Conservation (phyloP, 495 filamentous ascomycete genomes). For the Trichodelitschia bisporula region DNA sequence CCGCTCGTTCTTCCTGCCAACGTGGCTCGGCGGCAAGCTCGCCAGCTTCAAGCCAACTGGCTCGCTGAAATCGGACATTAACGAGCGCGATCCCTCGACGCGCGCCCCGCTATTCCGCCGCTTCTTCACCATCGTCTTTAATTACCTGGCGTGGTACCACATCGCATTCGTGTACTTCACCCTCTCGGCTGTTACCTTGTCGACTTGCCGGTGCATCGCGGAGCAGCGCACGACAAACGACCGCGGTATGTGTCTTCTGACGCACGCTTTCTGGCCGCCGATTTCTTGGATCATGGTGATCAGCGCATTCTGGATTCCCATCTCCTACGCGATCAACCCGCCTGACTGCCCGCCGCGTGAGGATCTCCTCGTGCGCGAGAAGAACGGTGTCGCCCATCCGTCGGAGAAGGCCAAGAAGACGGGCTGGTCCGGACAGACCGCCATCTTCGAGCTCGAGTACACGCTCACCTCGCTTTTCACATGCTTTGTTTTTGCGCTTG, state of each 20-base stretch:
- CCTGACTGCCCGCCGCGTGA: slow-evolving; percentile 21
- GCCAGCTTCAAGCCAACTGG: slow-evolving; percentile 4
- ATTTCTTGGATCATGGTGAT: slow-evolving; percentile 13
- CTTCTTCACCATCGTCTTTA: background rate
- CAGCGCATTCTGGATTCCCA: slow-evolving; percentile 18
- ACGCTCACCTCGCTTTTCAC: slow-evolving; percentile 17
- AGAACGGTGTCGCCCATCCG: slow-evolving; percentile 22
- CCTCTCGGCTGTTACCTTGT: slow-evolving; percentile 16
- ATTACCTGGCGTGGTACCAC: slow-evolving; percentile 1
- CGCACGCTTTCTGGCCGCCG: slow-evolving; percentile 25
- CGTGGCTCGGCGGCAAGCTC: slow-evolving; percentile 16
- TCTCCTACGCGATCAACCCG: slow-evolving; percentile 21
- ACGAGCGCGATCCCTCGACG: slow-evolving; percentile 2
- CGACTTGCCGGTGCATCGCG: slow-evolving; percentile 16
- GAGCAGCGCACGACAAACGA: slow-evolving; percentile 10
- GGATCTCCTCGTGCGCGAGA: slow-evolving; percentile 19
- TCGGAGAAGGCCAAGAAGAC: slow-evolving; percentile 17
- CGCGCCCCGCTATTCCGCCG: slow-evolving; percentile 2
- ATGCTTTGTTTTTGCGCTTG: slow-evolving; percentile 14
- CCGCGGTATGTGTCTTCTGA: slow-evolving; percentile 18
- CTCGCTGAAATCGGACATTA: slow-evolving; percentile 1
- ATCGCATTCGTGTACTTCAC: slow-evolving; percentile 13
- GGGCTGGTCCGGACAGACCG: slow-evolving; percentile 18
- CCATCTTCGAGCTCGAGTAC: slow-evolving; percentile 21
- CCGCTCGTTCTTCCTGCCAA: slow-evolving; percentile 21